These are phyloP conservation scores for Gossypium gossypioides DNA, from an alignment of 441 rosid species.

Conservation along the genomic window DNA sequence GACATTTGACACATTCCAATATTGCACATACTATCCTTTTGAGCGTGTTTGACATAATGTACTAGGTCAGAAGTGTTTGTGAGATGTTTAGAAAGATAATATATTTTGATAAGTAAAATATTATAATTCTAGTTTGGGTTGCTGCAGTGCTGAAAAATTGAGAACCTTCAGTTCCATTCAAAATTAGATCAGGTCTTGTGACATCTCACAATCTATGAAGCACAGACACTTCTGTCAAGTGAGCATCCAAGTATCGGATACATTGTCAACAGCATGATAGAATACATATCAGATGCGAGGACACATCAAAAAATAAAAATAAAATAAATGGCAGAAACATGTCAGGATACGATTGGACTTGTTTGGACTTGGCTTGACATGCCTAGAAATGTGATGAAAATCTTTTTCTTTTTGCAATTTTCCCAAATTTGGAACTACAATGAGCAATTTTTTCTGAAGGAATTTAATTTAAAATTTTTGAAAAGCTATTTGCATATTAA, in stretches of 20 bases:
- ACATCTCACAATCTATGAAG: not conserved
- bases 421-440: not conserved
- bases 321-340: not conserved
- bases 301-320: not conserved
- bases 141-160: conserved; percentile 68
- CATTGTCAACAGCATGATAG: not conserved
- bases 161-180: conserved; percentile 51
- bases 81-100: not conserved
- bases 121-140: conserved; percentile 20
- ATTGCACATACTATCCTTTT: not conserved
- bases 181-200: conserved; percentile 38
- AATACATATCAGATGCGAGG: not conserved
- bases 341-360: not conserved
- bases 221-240: not conserved
- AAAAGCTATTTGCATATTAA: not conserved
- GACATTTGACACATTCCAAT: conserved; percentile 3
- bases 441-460: not conserved
- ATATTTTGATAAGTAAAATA: not conserved
- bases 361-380: not conserved
- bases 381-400: not conserved
- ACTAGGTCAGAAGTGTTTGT: not conserved
- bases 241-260: not conserved
- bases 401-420: not conserved
- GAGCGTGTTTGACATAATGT: not conserved
- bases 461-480: not conserved